Evolutionary conservation across 1,284 basidiomycete genomes (phyloP).

Genomic region (Heimioporus retisporus): DNA sequence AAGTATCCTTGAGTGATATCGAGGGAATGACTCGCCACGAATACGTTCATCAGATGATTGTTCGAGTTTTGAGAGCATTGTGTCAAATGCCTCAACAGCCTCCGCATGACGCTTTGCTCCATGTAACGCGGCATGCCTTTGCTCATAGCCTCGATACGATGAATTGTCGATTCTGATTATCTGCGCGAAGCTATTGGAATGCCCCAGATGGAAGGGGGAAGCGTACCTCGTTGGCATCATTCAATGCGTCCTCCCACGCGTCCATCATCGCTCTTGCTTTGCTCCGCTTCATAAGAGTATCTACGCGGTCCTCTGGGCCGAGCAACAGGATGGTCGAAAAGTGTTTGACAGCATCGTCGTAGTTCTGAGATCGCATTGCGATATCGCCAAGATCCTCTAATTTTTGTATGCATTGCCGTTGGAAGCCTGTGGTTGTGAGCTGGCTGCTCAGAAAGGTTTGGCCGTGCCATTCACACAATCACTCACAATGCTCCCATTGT

Average conservation of each 20-base stretch:
- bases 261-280: neutral
- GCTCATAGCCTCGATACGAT: slow-evolving; percentile 6
- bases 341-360: neutral
- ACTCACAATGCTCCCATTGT: neutral
- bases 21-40: neutral
- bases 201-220: neutral
- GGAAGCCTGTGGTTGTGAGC: neutral
- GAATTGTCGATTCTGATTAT: neutral
- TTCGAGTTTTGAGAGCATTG: slow-evolving; percentile 1
- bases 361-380: neutral
- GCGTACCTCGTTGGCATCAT: slow-evolving; percentile 12
- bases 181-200: neutral
- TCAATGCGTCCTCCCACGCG: slow-evolving; percentile 7
- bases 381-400: neutral
- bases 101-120: neutral
- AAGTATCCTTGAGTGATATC: too few species aligned
- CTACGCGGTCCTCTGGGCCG: neutral
- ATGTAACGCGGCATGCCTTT: neutral
- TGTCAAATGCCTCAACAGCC: slow-evolving; percentile 3
- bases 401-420: neutral
- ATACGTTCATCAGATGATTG: neutral
- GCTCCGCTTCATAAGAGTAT: neutral
- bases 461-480: neutral
- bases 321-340: neutral
- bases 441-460: neutral